These are phyloP conservation scores for Xanthoconium stramineum DNA, from an alignment of 768 basidiomycete species.

Conservation along the genomic window DNA sequence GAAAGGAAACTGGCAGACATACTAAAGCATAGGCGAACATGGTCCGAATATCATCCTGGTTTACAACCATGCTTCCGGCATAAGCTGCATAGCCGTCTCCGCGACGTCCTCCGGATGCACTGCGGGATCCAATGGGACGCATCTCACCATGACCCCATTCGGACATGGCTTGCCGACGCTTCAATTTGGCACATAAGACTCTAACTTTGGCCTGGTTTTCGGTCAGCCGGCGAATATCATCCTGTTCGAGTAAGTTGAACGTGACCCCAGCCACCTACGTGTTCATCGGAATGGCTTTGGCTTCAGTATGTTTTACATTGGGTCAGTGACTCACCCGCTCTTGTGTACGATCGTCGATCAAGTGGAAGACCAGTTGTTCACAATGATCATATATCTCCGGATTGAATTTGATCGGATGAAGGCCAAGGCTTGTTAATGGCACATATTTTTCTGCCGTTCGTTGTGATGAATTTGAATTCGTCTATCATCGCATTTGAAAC, in stretches of 20 bases:
- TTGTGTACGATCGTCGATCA: neutral
- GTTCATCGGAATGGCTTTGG: neutral
- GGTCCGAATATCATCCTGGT: neutral
- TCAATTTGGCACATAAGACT: neutral
- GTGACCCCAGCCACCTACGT: neutral
- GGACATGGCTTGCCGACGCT: neutral
- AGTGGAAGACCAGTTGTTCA: neutral
- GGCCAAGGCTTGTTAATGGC: fast-evolving
- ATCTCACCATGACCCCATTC: neutral
- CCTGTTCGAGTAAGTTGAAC: neutral
- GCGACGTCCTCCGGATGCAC: neutral
- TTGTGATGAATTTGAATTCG: too few relatives aligned
- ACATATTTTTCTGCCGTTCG: neutral
- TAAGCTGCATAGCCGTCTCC: conserved; percentile 3
- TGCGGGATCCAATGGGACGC: neutral
- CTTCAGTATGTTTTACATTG: too few relatives aligned
- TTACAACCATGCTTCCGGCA: neutral
- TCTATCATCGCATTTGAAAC: too few relatives aligned
- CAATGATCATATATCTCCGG: neutral
- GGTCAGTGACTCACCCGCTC: neutral
- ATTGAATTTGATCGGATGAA: neutral
- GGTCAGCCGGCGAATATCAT: fast-evolving
- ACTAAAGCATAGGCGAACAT: neutral
- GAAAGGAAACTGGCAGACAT: neutral
- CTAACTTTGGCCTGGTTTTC: conserved; percentile 8